These are phyloP conservation scores for Capsella rubella DNA, from an alignment of 441 rosid genomes.

Conservation along the genomic window DNA sequence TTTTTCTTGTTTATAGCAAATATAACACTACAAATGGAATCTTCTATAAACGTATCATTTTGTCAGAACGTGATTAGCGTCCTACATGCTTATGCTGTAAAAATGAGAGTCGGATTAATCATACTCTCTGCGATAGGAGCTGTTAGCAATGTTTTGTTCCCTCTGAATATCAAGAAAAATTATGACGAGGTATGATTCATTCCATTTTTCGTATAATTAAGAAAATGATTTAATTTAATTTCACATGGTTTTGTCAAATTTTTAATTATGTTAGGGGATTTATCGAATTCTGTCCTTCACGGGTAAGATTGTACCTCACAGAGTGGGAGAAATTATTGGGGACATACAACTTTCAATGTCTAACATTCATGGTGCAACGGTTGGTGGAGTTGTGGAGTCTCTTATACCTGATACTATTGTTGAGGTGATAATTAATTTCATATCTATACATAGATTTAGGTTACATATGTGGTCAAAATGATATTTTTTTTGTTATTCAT, in stretches of 20 bases:
- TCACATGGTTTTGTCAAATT: background rate
- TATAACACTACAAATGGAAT: background rate
- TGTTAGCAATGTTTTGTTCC: background rate
- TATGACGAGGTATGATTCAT: background rate
- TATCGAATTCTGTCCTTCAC: background rate
- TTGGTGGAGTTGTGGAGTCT: background rate
- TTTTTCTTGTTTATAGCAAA: background rate
- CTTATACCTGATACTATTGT: background rate
- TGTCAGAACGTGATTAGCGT: constrained; percentile 1
- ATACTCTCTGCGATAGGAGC: background rate
- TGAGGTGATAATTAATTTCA: background rate
- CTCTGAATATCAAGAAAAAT: background rate
- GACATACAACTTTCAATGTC: background rate
- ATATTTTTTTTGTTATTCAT: too few relatives aligned
- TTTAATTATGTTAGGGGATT: background rate
- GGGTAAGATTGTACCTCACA: background rate
- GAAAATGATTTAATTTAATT: background rate
- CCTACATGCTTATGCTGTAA: background rate
- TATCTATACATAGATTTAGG: background rate
- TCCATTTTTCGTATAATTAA: background rate
- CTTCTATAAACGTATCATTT: background rate
- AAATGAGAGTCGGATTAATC: background rate
- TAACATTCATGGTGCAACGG: background rate
- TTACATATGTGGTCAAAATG: background rate
- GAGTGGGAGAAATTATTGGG: background rate